A percentile compares a stretch with the other conserved stretches of the same genome.
Evolutionary conservation across 179 eudicot genomes (phyloP).

Genomic region (Carnegiea gigantea): DNA sequence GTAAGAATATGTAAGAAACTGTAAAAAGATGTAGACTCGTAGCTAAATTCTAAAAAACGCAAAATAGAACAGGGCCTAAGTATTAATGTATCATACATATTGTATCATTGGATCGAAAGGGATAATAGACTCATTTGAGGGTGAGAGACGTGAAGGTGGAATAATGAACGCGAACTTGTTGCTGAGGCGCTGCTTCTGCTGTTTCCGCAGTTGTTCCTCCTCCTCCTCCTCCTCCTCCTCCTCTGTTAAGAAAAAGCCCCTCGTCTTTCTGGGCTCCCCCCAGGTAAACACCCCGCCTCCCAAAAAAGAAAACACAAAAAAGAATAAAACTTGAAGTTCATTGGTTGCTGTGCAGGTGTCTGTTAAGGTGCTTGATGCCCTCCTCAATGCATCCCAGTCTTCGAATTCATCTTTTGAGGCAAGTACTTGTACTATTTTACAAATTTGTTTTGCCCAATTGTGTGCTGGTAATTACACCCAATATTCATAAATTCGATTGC

Average conservation of each 20-base stretch:
- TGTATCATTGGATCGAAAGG: too few species aligned
- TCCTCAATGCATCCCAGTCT: conserved; percentile 69
- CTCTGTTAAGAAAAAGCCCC: conserved; percentile 51
- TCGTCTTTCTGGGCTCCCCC: conserved; percentile 90
- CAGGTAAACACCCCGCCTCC: conserved; percentile 39
- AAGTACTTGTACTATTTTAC: not conserved
- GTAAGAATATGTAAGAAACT: too few species aligned
- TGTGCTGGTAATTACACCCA: not conserved
- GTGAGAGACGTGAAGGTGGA: not conserved
- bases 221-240: conserved; percentile 20
- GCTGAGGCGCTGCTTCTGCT: conserved; percentile 63
- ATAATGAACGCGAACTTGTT: conserved; percentile 37
- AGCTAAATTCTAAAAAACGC: too few species aligned
- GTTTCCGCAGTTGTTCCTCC: conserved; percentile 29
- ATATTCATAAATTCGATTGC: not conserved
- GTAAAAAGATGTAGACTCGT: too few species aligned
- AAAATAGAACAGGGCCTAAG: too few species aligned
- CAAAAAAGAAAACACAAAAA: too few species aligned
- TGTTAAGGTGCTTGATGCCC: conserved; percentile 71
- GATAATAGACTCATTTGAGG: too few species aligned
- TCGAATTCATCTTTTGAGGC: conserved; percentile 70
- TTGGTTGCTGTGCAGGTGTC: conserved; percentile 49
- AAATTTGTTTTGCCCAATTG: not conserved
- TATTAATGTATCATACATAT: too few species aligned
- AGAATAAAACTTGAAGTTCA: not conserved